A percentile compares a stretch with the other conserved stretches of the same genome.
These are phyloP conservation scores for Pseudogymnoascus sp. DNA, from an alignment of 2,329 filamentous ascomycete genomes.

Conservation along the genomic window DNA sequence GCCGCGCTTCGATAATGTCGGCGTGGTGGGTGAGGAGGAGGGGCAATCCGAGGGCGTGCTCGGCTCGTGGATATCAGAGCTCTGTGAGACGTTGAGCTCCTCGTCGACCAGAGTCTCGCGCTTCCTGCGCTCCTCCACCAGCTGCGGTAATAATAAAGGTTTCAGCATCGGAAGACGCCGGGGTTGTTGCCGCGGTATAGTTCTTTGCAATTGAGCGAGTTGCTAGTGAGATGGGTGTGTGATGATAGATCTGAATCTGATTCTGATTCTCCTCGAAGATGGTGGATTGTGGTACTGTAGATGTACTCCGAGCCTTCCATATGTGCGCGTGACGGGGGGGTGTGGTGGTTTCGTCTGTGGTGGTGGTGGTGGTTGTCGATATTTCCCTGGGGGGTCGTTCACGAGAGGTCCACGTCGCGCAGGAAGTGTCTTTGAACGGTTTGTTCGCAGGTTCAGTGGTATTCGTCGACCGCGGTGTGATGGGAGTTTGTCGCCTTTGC, in stretches of 20 bases:
- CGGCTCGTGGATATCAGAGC: slow-evolving; percentile 30
- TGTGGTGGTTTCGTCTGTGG: not conserved
- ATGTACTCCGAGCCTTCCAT: not conserved
- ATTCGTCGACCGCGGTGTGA: not conserved
- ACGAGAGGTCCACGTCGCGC: not conserved
- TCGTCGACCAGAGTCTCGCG: slow-evolving; percentile 29
- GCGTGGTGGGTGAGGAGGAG: slow-evolving; percentile 56
- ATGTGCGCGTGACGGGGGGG: not conserved
- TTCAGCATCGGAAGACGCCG: slow-evolving; percentile 42
- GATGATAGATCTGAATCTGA: slow-evolving; percentile 11
- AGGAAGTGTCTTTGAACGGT: not conserved
- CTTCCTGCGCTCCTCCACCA: slow-evolving; percentile 42
- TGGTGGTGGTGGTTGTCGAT: not conserved
- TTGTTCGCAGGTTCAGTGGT: not conserved
- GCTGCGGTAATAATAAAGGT: slow-evolving; percentile 44
- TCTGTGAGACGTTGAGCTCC: slow-evolving; percentile 24
- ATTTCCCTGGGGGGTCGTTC: not conserved
- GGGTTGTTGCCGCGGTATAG: slow-evolving; percentile 13
- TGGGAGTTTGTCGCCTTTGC: not conserved
- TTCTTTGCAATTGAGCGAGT: slow-evolving; percentile 14
- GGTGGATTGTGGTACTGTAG: not conserved
- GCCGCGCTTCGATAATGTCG: slow-evolving; percentile 47
- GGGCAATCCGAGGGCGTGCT: slow-evolving; percentile 40
- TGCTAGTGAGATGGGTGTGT: slow-evolving; percentile 10
- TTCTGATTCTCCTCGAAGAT: not conserved